Evolutionary conservation across 805 yeast genomes (phyloP).

Genomic region (Candida sithepensis): DNA sequence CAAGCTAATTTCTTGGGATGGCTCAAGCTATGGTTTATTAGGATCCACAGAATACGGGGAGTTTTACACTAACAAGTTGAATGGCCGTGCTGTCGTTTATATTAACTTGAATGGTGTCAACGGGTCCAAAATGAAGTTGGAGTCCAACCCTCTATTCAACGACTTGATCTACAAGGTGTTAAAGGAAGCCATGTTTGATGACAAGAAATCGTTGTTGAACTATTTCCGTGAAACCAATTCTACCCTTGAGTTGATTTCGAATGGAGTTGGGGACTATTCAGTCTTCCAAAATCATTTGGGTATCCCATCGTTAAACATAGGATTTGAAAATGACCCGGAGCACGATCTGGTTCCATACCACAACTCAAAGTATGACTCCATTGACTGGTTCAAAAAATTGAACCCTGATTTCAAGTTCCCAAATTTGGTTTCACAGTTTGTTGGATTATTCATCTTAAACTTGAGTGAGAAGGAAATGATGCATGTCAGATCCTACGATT

Average conservation of each 20-base stretch:
- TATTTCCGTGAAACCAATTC: conserved; percentile 40
- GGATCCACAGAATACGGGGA: conserved; percentile 60
- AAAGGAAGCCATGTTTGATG: conserved; percentile 39
- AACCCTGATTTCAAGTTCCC: conserved; percentile 49
- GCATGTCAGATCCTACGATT: conserved; percentile 42
- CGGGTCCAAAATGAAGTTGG: conserved; percentile 46
- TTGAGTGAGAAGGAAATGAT: conserved; percentile 58
- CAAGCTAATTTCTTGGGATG: conserved; percentile 40
- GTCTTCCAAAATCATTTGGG: conserved; percentile 67
- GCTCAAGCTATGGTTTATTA: conserved; percentile 44
- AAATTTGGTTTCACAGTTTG: conserved; percentile 53
- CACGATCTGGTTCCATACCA: conserved; percentile 52
- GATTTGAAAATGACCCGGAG: conserved; percentile 33
- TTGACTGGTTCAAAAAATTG: conserved; percentile 48
- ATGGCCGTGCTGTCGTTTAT: conserved; percentile 45
- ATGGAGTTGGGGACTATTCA: conserved; percentile 49
- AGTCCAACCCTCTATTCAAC: conserved; percentile 56
- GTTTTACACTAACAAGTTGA: conserved; percentile 37
- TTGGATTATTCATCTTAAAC: conserved; percentile 52
- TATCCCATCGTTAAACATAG: conserved; percentile 55
- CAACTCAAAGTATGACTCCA: conserved; percentile 58
- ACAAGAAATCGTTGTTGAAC: conserved; percentile 41
- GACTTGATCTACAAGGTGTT: conserved; percentile 43
- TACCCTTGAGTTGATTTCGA: conserved; percentile 40
- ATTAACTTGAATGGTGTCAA: conserved; percentile 51